These are phyloP conservation scores for Salix koriyanagi DNA, from an alignment of 345 rosid genomes.

Conservation along the genomic window DNA sequence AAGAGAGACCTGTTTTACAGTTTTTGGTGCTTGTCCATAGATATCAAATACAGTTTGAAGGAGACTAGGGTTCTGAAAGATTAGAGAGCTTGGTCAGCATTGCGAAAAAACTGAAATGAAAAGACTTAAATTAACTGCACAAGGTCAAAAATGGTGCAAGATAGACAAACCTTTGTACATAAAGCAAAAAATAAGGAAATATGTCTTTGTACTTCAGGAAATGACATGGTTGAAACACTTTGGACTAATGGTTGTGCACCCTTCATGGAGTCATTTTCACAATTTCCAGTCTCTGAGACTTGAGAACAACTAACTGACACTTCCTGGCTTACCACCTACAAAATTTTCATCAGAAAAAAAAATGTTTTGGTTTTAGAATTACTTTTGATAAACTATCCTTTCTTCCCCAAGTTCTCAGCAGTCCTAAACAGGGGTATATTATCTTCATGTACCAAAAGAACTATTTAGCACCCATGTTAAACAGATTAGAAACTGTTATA, in stretches of 20 bases:
- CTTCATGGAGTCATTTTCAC: slow-evolving; percentile 41
- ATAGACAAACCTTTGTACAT: slow-evolving; percentile 71
- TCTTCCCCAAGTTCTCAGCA: neutral
- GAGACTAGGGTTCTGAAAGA: slow-evolving; percentile 73
- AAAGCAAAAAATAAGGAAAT: slow-evolving; percentile 86
- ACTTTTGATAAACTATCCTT: no score
- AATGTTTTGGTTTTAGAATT: no score
- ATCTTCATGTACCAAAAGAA: neutral
- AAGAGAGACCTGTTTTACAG: slow-evolving; percentile 69
- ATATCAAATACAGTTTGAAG: slow-evolving; percentile 74
- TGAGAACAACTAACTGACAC: slow-evolving; percentile 51
- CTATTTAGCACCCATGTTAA: neutral
- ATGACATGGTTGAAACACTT: slow-evolving; percentile 45
- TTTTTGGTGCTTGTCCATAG: slow-evolving; percentile 71
- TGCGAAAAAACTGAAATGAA: neutral
- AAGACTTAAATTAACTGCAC: neutral
- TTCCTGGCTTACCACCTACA: slow-evolving; percentile 54
- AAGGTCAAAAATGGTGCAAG: slow-evolving; percentile 6
- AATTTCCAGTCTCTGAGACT: slow-evolving; percentile 40
- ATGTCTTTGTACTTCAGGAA: slow-evolving; percentile 80
- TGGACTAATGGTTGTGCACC: slow-evolving; percentile 40
- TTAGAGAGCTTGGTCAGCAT: slow-evolving; percentile 27
- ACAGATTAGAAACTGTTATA: no score
- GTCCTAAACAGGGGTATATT: neutral
- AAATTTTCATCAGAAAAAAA: slow-evolving; percentile 20